Conservation (phyloP, 352 stramenopile species). For the Pythium folliculosum region DNA sequence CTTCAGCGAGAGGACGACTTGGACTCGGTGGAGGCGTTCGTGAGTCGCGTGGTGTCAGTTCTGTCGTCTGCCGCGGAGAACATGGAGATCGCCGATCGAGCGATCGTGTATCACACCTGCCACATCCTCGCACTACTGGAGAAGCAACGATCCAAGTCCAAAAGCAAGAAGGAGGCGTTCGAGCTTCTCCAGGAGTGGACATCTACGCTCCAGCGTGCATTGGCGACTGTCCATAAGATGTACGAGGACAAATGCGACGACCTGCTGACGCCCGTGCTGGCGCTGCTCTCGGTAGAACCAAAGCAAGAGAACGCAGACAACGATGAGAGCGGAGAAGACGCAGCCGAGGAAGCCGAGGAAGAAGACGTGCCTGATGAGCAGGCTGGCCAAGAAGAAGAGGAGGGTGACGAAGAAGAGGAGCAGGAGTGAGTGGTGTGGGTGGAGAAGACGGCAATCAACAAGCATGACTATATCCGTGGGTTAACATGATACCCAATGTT, state of each 20-base stretch:
- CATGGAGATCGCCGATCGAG: conserved; percentile 61
- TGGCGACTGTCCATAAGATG: conserved; percentile 39
- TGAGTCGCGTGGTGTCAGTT: conserved; percentile 48
- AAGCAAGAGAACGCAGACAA: conserved; percentile 7
- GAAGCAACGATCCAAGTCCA: conserved; percentile 31
- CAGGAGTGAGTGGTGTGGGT: background rate
- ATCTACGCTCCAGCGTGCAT: conserved; percentile 36
- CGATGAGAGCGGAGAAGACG: background rate
- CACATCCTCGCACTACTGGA: conserved; percentile 59
- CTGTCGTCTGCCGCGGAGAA: conserved; percentile 46
- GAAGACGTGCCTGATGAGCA: background rate
- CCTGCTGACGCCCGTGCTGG: conserved; percentile 41
- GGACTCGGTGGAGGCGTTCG: conserved; percentile 30
- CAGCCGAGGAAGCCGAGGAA: conserved; percentile 1
- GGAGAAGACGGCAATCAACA: too few species aligned
- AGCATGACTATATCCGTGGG: too few species aligned
- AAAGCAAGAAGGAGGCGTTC: conserved; percentile 25
- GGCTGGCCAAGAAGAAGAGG: conserved; percentile 12
- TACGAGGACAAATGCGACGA: conserved; percentile 51
- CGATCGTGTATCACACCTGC: conserved; percentile 62
- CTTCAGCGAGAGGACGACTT: conserved; percentile 44
- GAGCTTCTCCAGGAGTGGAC: conserved; percentile 45
- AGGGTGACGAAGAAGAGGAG: background rate
- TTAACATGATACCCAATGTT: too few species aligned
- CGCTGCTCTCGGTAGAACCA: conserved; percentile 11